Evolutionary conservation across 441 rosid species (phyloP), one percentile per base, ranked within the genome.

Genomic region (Brassica hybrid): DNA sequence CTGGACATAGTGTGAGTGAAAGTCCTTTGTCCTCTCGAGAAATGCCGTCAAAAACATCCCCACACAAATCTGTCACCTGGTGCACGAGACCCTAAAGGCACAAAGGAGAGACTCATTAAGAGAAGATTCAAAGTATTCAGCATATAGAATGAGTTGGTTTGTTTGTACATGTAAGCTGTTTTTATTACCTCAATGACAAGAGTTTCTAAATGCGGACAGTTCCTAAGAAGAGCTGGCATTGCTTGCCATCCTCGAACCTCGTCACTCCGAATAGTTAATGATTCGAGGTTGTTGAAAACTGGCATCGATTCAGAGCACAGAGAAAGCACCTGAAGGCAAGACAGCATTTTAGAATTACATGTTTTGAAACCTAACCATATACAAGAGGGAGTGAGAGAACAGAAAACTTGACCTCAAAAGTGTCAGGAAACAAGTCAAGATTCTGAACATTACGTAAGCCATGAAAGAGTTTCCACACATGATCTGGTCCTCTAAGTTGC

Each of bases 41-140:
- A 8, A 67, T 48, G 67, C 68, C 43, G 60, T 43, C 67, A 13
- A 67, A 75, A 18, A 21, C 66, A 75, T 75, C 79, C 21, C 79
- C 73, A 1, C 79, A 75, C 16, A 27, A 17, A 43, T 75, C 68
- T 30, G 79, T 59, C 23, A 1, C 62, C 18, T 18, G 0, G 32
- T 75, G 73, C 58, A 67, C 2, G 13, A 75, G 73, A 59, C 73
- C 62, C 73, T 75, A 60, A 13, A 67, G n/a, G 2, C 48, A 57
- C 18, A 41, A 4, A 58, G 5, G 11, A 23, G 65, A 2, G 54
- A 45, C 16, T 2, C 16, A 1, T 21, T 58, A 4, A 58, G 17
- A 4, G 27, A 23, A 23, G 45, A 38, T 17, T 18, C 18, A 16
- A 38, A 38, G 45, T 8, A 38, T 9, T 38, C 2, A 38, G 12